These are phyloP conservation scores for Coemansia linderi DNA, from an alignment of 371 early-diverging fungal species.

Conservation along the genomic window DNA sequence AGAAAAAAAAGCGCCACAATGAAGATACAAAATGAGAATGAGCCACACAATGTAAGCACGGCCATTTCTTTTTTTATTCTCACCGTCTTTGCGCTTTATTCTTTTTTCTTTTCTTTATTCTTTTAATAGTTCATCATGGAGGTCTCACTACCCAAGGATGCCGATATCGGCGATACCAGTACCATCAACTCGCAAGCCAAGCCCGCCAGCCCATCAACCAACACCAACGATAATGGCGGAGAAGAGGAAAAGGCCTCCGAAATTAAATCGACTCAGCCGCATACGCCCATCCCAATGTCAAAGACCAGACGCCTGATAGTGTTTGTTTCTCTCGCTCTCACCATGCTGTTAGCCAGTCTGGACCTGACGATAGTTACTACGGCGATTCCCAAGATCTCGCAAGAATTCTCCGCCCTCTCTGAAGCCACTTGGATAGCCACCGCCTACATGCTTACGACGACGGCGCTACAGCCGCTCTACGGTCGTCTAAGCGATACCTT, in stretches of 20 bases:
- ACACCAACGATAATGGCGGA: not conserved
- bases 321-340: slow-evolving; percentile 30
- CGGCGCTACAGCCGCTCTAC: slow-evolving; percentile 76
- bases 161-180: not conserved
- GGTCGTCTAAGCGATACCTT: slow-evolving; percentile 69
- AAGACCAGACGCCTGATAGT: slow-evolving; percentile 19
- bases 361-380: slow-evolving; percentile 47
- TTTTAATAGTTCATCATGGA: not conserved
- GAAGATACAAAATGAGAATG: no score
- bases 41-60: not conserved
- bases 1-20: not conserved
- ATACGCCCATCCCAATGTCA: slow-evolving; percentile 17
- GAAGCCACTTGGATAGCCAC: slow-evolving; percentile 75
- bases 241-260: not conserved
- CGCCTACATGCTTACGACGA: slow-evolving; percentile 73
- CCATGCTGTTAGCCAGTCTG: slow-evolving; percentile 41
- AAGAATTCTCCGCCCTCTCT: slow-evolving; percentile 67
- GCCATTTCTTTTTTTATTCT: not conserved
- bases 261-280: not conserved
- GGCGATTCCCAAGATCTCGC: slow-evolving; percentile 40
- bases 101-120: not conserved
- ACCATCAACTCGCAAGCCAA: not conserved
- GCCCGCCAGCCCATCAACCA: not conserved
- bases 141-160: not conserved
- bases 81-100: no score